Evolutionary conservation across 352 stramenopile genomes (phyloP), one percentile per base, ranked within the genome.

Genomic region (Phytopythium litorale): DNA sequence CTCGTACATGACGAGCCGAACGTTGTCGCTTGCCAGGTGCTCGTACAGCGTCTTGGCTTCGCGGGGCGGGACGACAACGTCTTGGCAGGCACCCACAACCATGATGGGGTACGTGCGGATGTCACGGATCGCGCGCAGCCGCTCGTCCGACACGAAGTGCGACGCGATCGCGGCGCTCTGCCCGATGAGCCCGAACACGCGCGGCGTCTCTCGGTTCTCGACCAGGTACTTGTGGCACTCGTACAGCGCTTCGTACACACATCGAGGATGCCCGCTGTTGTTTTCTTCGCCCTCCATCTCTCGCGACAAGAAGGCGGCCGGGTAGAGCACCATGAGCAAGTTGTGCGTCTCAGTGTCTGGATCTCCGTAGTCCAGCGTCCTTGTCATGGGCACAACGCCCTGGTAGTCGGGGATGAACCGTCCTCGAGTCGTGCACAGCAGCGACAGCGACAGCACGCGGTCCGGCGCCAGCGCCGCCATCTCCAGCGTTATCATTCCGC

Each of bases 401-500:
- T 53, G 57, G 15, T 52, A 53, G 35, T 55, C 57, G 21, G 63
- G 75, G 19, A 75, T 66, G 62, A 72, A 84, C 51, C 53, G 43
- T 2, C 66, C 76, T 3, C 64, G 66, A 19, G 76, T 71, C 25
- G 66, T 79, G 23, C 79, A 71, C 23, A 79, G 51, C 25, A 86
- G 51, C 28, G 74, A 70, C n/a, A 84, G 60, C n/a, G 77, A 86
- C 28, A 62, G 50, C 21, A 86, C 68, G 7, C 72, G 74, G 40
- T 83, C 45, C 12, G 72, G 67, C 15, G 65, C 64, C 3, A 56
- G 40, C 49, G 64, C 68, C 3, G 72, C 67, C 6, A 84, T 58
- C 64, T 86, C 75, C 33, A 80, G 70, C 19, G 76, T 63, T 59
- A 82, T 75, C 76, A 86, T 84, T 28, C 74, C 74, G n/a, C 74